These are phyloP conservation scores for Zoysia pacifica DNA, from an alignment of 176 grass and related monocot species.

Conservation along the genomic window DNA sequence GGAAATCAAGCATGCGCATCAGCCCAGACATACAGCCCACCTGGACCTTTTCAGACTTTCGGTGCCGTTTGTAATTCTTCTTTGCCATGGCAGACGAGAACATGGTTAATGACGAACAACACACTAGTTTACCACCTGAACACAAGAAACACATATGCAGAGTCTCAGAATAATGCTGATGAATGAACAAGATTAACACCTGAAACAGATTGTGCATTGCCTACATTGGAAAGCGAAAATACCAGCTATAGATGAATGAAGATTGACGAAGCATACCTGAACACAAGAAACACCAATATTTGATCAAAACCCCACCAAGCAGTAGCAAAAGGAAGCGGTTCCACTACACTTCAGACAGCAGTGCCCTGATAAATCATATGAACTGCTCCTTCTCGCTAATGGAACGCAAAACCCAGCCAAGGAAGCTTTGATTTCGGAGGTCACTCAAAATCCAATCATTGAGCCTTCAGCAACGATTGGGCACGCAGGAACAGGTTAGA, in stretches of 20 bases:
- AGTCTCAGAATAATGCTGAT: constrained; percentile 25
- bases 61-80: constrained; percentile 41
- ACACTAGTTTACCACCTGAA: constrained; percentile 38
- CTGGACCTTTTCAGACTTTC: constrained; percentile 43
- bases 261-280: background rate
- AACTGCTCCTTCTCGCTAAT: background rate
- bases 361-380: constrained; percentile 15
- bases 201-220: background rate
- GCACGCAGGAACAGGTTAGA: background rate
- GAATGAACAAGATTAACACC: background rate
- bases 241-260: constrained; percentile 12
- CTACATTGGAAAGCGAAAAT: background rate
- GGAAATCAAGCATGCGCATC: constrained; percentile 85
- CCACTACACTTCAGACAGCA: background rate
- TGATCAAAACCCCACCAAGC: constrained; percentile 18
- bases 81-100: constrained; percentile 62
- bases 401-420: background rate
- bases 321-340: background rate
- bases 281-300: background rate
- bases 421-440: constrained; percentile 4
- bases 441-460: background rate
- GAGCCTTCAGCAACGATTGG: background rate
- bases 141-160: background rate
- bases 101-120: constrained; percentile 32
- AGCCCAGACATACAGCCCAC: constrained; percentile 70